phyloP scores from a whole-genome alignment of 305 asterid species.

The Rubia tinctorum region DNA sequence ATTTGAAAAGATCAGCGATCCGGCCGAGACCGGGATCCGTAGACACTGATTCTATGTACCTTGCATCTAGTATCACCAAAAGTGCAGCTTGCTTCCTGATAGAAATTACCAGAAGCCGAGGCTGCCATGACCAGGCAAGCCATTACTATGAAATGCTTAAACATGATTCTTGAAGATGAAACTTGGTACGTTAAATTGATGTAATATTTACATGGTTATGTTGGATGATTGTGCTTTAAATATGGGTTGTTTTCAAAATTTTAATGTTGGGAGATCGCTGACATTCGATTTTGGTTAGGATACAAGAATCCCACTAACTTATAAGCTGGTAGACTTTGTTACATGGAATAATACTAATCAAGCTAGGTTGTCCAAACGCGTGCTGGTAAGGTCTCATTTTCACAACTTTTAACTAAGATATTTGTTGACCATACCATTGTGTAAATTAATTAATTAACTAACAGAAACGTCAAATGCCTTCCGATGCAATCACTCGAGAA shows the following conservation, averaged over 20 bases:
- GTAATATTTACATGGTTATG: neutral
- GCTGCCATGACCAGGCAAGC: conserved; percentile 13
- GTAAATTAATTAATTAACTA: neutral
- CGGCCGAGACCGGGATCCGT: too few relatives aligned
- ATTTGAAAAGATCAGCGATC: too few relatives aligned
- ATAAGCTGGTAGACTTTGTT: neutral
- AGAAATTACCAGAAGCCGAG: conserved; percentile 30
- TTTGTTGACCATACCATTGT: neutral
- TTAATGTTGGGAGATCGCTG: neutral
- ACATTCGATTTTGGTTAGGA: neutral
- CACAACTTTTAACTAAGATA: neutral
- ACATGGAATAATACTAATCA: neutral
- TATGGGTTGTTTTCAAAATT: neutral
- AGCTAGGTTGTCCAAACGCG: conserved; percentile 4
- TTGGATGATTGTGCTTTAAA: neutral
- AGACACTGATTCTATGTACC: too few relatives aligned
- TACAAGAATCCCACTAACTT: conserved; percentile 7
- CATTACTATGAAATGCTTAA: neutral
- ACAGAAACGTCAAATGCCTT: too few relatives aligned
- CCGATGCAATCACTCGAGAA: too few relatives aligned
- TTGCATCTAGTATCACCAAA: conserved; percentile 41
- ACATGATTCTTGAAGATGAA: neutral
- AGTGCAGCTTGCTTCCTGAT: conserved; percentile 25
- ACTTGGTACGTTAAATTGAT: neutral
- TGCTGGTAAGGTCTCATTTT: neutral